Conservation (phyloP, 1,284 basidiomycete genomes). For the Sporisorium graminicola region DNA sequence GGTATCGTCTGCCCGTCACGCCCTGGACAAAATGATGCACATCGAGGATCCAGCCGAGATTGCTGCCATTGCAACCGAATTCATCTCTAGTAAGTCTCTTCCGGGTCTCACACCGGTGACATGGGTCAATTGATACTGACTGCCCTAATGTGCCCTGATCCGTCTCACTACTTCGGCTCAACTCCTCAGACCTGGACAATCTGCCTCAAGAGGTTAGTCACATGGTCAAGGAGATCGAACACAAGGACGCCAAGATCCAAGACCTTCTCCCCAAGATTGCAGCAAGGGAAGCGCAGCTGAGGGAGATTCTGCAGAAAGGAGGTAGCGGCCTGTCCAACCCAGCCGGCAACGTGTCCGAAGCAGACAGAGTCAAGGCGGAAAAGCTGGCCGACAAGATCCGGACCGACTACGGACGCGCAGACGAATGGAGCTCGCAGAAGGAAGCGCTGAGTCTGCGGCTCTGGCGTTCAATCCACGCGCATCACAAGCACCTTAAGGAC, state of each 20-base stretch:
- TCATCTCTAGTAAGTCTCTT: slow-evolving; percentile 41
- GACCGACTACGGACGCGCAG: slow-evolving; percentile 60
- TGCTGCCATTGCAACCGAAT: slow-evolving; percentile 65
- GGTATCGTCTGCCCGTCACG: neutral
- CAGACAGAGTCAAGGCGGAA: slow-evolving; percentile 57
- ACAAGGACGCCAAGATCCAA: slow-evolving; percentile 67
- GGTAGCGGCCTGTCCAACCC: slow-evolving; percentile 33
- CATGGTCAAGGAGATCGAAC: slow-evolving; percentile 66
- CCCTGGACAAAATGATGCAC: slow-evolving; percentile 27
- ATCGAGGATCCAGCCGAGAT: slow-evolving; percentile 68
- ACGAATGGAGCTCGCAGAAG: slow-evolving; percentile 65
- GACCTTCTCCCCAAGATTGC: slow-evolving; percentile 62
- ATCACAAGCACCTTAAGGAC: slow-evolving; percentile 55
- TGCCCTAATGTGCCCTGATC: too few relatives aligned
- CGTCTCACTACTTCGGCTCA: neutral
- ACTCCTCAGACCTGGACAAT: slow-evolving; percentile 55
- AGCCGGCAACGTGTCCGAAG: slow-evolving; percentile 47
- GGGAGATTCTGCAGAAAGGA: slow-evolving; percentile 51
- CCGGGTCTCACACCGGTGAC: neutral
- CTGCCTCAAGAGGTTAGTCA: slow-evolving; percentile 66
- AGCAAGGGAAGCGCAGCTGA: slow-evolving; percentile 58
- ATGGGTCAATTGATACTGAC: too few relatives aligned
- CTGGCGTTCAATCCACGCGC: slow-evolving; percentile 59
- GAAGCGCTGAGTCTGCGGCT: slow-evolving; percentile 51
- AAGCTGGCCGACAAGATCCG: slow-evolving; percentile 62